Percentiles rank a stretch among this genome's conserved stretches.
Conservation (phyloP, 2,329 filamentous ascomycete genomes). For the Aspergillus niger region DNA sequence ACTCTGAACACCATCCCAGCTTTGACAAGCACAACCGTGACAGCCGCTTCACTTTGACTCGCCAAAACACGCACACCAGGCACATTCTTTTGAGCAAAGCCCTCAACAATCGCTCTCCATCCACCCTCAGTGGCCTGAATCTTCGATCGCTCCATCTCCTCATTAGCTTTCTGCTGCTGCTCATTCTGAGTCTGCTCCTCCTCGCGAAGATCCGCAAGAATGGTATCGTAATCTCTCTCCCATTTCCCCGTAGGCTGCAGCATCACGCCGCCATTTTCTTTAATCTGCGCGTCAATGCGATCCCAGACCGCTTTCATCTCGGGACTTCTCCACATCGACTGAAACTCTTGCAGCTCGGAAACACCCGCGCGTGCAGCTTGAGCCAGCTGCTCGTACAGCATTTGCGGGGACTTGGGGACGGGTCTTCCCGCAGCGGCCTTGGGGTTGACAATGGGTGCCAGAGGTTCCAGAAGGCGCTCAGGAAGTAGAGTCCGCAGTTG, state of each 20-base stretch:
- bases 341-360: slow-evolving; percentile 42
- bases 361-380: slow-evolving; percentile 39
- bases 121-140: slow-evolving; percentile 31
- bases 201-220: slow-evolving; percentile 35
- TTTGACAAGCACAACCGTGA: slow-evolving; percentile 34
- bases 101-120: slow-evolving; percentile 38
- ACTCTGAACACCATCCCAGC: slow-evolving; percentile 40
- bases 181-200: slow-evolving; percentile 32
- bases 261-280: slow-evolving; percentile 40
- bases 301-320: slow-evolving; percentile 45
- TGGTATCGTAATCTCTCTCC: slow-evolving; percentile 43
- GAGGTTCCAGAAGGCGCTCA: slow-evolving; percentile 42
- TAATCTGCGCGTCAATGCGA: slow-evolving; percentile 38
- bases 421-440: slow-evolving; percentile 21
- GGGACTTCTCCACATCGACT: slow-evolving; percentile 42
- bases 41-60: slow-evolving; percentile 25
- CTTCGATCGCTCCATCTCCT: slow-evolving; percentile 33
- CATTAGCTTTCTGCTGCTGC: slow-evolving; percentile 26
- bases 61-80: slow-evolving; percentile 35
- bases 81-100: slow-evolving; percentile 29
- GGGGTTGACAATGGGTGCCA: slow-evolving; percentile 42
- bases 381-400: slow-evolving; percentile 38
- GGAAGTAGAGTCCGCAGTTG: slow-evolving; percentile 46
- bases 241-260: slow-evolving; percentile 42
- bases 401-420: slow-evolving; percentile 37